phyloP scores from a whole-genome alignment of 768 basidiomycete species.

The Roridomyces roridus region DNA sequence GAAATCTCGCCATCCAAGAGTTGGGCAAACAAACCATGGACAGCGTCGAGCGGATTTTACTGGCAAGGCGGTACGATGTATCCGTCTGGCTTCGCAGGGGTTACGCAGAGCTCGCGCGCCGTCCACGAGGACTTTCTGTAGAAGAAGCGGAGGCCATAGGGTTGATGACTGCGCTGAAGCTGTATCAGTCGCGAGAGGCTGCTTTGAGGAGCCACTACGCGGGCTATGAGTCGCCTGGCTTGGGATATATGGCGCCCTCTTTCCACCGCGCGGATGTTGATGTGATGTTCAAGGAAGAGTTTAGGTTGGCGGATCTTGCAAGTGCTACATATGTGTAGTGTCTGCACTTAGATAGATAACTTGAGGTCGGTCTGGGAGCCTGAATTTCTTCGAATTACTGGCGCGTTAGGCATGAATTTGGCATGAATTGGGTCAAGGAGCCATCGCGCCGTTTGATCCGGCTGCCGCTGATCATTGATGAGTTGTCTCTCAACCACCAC shows the following conservation, averaged over 20 bases:
- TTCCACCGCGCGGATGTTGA: constrained; percentile 7
- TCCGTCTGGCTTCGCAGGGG: constrained; percentile 39
- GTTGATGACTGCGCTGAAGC: constrained; percentile 9
- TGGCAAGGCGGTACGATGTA: constrained; percentile 39
- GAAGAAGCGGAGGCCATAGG: constrained; percentile 24
- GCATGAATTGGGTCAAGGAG: too few relatives aligned
- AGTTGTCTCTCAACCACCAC: too few relatives aligned
- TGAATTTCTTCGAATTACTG: too few relatives aligned
- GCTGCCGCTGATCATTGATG: too few relatives aligned
- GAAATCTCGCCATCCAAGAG: constrained; percentile 30
- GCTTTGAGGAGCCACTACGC: constrained; percentile 1
- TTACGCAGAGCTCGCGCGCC: constrained; percentile 31
- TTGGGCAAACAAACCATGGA: constrained; percentile 23
- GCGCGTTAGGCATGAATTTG: too few relatives aligned
- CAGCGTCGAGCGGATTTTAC: constrained; percentile 33
- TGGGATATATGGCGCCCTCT: too few relatives aligned
- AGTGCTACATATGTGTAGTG: neutral
- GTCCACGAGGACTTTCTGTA: constrained; percentile 27
- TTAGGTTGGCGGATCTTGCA: neutral
- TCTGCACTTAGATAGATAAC: too few relatives aligned
- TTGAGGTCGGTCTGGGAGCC: too few relatives aligned
- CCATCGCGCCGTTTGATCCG: too few relatives aligned
- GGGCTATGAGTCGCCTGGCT: too few relatives aligned
- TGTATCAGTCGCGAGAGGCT: constrained; percentile 15
- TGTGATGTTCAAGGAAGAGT: constrained; percentile 8